Evolutionary conservation across 2,329 filamentous ascomycete species (phyloP).

Genomic region (Cryphonectria naterciae): DNA sequence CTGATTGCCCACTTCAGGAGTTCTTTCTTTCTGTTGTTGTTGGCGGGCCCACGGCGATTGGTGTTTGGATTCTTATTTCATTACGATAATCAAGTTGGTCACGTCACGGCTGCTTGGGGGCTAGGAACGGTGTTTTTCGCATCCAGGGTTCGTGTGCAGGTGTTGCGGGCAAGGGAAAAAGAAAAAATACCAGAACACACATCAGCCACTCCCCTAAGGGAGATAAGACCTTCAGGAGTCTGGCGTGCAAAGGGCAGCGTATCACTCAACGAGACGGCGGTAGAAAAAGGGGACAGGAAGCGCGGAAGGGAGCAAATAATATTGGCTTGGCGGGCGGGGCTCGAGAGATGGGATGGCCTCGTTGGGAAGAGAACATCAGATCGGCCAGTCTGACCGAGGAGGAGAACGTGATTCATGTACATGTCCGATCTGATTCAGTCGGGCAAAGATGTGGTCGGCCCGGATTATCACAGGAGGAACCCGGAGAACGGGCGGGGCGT

Average conservation of each 20-base stretch:
- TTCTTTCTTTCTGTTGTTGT: neutral
- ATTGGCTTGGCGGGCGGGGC: neutral
- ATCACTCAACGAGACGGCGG: neutral
- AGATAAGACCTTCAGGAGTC: constrained; percentile 28
- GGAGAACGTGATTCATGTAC: neutral
- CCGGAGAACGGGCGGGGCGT: neutral
- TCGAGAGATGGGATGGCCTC: neutral
- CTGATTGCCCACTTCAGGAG: neutral
- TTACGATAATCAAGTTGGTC: constrained; percentile 1
- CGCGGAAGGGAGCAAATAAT: neutral
- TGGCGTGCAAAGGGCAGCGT: neutral
- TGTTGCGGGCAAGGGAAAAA: constrained; percentile 33
- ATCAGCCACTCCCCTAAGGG: neutral
- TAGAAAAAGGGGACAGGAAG: neutral
- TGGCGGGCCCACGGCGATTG: neutral
- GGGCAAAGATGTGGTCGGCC: neutral
- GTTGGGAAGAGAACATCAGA: neutral
- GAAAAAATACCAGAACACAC: constrained; percentile 29
- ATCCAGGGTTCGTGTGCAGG: constrained; percentile 22
- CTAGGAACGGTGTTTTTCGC: neutral
- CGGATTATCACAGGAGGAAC: neutral
- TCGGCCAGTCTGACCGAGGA: neutral
- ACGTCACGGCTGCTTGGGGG: neutral
- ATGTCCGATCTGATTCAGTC: neutral
- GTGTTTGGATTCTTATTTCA: constrained; percentile 18